Conservation (phyloP, 192 early-diverging fungal species). For the Cladochytrium replicatum region DNA sequence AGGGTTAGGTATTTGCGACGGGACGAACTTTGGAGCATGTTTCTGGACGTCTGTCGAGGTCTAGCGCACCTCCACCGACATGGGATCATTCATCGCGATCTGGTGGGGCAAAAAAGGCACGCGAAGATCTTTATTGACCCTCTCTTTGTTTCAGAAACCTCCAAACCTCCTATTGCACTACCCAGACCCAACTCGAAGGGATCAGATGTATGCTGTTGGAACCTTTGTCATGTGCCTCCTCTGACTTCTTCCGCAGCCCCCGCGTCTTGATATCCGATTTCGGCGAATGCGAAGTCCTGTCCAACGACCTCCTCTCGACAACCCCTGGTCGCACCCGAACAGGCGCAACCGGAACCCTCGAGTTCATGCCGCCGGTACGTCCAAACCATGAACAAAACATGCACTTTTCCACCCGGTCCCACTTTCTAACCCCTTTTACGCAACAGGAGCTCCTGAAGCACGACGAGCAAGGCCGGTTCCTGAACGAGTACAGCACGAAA, state of each 20-base stretch:
- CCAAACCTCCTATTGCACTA: slow-evolving; percentile 83
- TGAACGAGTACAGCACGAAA: slow-evolving; percentile 69
- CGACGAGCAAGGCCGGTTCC: slow-evolving; percentile 55
- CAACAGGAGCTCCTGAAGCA: slow-evolving; percentile 33
- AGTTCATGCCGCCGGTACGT: slow-evolving; percentile 89
- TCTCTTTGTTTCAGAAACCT: slow-evolving; percentile 50
- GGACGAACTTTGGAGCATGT: slow-evolving; percentile 74
- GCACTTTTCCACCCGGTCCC: neutral
- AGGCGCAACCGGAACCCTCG: slow-evolving; percentile 88
- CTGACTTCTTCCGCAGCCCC: slow-evolving; percentile 35
- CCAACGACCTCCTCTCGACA: slow-evolving; percentile 39
- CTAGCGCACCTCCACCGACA: slow-evolving; percentile 79
- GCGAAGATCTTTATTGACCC: slow-evolving; percentile 8
- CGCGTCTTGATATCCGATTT: slow-evolving; percentile 88
- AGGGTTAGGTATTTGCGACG: slow-evolving; percentile 29
- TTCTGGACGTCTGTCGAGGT: slow-evolving; percentile 86
- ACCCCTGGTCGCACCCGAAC: slow-evolving; percentile 71
- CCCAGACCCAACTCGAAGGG: slow-evolving; percentile 26
- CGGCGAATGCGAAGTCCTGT: slow-evolving; percentile 90
- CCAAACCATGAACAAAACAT: slow-evolving; percentile 14
- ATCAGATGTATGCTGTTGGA: slow-evolving; percentile 26
- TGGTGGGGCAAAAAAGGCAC: slow-evolving; percentile 20
- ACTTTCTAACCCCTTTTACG: neutral
- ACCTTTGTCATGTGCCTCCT: too few relatives aligned
- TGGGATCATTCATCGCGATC: slow-evolving; percentile 84